A percentile compares a stretch with the other conserved stretches of the same genome.
Conservation (phyloP, 306 rosid species). For the Benincasa hispida region DNA sequence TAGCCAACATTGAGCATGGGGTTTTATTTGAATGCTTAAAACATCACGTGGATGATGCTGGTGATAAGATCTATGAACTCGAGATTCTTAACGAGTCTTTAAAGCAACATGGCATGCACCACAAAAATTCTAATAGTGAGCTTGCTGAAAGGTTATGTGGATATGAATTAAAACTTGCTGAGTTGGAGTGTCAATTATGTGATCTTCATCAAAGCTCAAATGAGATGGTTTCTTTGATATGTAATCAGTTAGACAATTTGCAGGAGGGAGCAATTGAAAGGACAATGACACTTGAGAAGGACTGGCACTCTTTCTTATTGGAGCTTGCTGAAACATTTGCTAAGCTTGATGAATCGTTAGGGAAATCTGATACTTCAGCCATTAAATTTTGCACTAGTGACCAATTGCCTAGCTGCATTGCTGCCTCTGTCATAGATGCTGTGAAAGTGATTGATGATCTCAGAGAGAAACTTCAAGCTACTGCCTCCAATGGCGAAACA, state of each 20-base stretch:
- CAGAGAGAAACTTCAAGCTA: slow-evolving; percentile 47
- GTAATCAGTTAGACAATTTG: slow-evolving; percentile 45
- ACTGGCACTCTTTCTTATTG: slow-evolving; percentile 38
- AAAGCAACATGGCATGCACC: slow-evolving; percentile 29
- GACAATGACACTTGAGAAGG: slow-evolving; percentile 44
- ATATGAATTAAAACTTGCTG: slow-evolving; percentile 41
- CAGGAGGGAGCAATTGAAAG: slow-evolving; percentile 50
- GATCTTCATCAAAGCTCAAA: slow-evolving; percentile 44
- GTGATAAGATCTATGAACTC: slow-evolving; percentile 36
- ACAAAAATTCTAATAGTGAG: slow-evolving; percentile 32
- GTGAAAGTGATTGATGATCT: slow-evolving; percentile 49
- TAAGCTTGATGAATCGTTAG: slow-evolving; percentile 52
- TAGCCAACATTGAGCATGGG: slow-evolving; percentile 52
- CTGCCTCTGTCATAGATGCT: slow-evolving; percentile 48
- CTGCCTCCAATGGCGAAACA: slow-evolving; percentile 34
- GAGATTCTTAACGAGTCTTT: slow-evolving; percentile 38
- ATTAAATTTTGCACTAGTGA: slow-evolving; percentile 13
- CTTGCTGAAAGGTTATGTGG: slow-evolving; percentile 43
- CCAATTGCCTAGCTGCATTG: slow-evolving; percentile 18
- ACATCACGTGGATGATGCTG: slow-evolving; percentile 37
- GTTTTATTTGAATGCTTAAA: slow-evolving; percentile 59
- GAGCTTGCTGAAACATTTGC: slow-evolving; percentile 38
- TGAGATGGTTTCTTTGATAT: slow-evolving; percentile 42
- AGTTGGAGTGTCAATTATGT: slow-evolving; percentile 33
- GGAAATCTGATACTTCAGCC: slow-evolving; percentile 19